These are phyloP conservation scores for Penicillium sp. DNA, from an alignment of 2,329 filamentous ascomycete genomes.

Conservation along the genomic window DNA sequence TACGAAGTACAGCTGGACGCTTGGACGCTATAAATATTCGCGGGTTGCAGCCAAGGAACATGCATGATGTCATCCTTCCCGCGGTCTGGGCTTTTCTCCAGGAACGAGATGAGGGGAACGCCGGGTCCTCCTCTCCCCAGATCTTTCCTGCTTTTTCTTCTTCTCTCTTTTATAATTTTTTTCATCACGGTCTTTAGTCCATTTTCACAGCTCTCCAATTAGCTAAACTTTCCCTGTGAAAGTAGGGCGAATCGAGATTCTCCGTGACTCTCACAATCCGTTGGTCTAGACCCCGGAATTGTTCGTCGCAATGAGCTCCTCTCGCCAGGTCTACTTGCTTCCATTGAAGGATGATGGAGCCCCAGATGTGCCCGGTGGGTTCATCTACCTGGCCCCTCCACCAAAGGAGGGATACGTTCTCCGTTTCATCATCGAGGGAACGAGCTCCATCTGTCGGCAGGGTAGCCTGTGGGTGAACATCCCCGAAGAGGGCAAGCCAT, in stretches of 20 bases:
- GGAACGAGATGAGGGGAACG: slow-evolving; percentile 12
- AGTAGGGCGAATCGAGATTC: slow-evolving; percentile 6
- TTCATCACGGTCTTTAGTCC: not conserved
- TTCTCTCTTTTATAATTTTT: not conserved
- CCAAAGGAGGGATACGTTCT: slow-evolving; percentile 71
- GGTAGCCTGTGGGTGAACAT: slow-evolving; percentile 98
- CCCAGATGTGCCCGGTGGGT: slow-evolving; percentile 83
- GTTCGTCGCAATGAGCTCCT: slow-evolving; percentile 21
- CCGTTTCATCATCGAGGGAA: slow-evolving; percentile 89
- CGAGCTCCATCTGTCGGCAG: slow-evolving; percentile 90
- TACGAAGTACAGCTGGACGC: not conserved
- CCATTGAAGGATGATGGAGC: slow-evolving; percentile 91
- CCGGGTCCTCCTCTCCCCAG: slow-evolving; percentile 2
- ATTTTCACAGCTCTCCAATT: not conserved
- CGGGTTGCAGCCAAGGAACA: slow-evolving; percentile 2
- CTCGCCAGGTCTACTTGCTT: slow-evolving; percentile 73
- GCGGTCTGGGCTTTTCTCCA: slow-evolving; percentile 11
- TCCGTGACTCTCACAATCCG: slow-evolving; percentile 1
- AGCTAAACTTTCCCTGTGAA: not conserved
- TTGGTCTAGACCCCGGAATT: not conserved
- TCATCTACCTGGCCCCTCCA: slow-evolving; percentile 86
- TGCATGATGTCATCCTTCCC: slow-evolving; percentile 12
- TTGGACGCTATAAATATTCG: not conserved
- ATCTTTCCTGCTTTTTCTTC: slow-evolving; percentile 5
- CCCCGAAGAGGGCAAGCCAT: slow-evolving; percentile 72